Percentiles rank a stretch among this genome's conserved stretches.
phyloP scores from a whole-genome alignment of 148 eudicot species.

The Persicaria maculosa region DNA sequence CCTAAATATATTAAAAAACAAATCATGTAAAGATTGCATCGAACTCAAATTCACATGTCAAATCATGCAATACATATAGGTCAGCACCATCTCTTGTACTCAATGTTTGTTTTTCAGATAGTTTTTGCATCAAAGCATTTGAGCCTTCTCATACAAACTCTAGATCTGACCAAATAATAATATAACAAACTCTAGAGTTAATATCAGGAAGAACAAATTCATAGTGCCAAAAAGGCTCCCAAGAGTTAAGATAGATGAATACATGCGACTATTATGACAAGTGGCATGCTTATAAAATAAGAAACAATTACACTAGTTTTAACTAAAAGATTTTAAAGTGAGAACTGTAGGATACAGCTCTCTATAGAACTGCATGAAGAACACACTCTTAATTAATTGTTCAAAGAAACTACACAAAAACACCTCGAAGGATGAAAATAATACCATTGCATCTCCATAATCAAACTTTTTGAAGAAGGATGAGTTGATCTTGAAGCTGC shows the following conservation, averaged over 20 bases:
- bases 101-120: neutral
- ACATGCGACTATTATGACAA: neutral
- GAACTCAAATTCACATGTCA: neutral
- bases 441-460: conserved; percentile 74
- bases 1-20: conserved; percentile 30
- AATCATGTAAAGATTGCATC: conserved; percentile 1
- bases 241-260: neutral
- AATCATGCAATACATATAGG: neutral
- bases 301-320: neutral
- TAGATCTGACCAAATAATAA: neutral
- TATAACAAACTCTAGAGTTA: neutral
- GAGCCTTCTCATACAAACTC: neutral
- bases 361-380: too few species aligned
- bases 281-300: neutral
- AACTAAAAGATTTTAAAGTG: neutral
- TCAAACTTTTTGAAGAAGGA: conserved; percentile 81
- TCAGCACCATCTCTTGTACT: neutral
- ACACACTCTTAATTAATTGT: neutral
- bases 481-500: conserved; percentile 54
- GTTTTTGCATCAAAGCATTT: neutral
- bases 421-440: conserved; percentile 3
- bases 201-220: neutral
- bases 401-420: neutral
- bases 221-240: neutral
- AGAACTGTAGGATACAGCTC: neutral